Evolutionary conservation across 176 grass and related monocot species (phyloP).

Genomic region (Carex kokanica): DNA sequence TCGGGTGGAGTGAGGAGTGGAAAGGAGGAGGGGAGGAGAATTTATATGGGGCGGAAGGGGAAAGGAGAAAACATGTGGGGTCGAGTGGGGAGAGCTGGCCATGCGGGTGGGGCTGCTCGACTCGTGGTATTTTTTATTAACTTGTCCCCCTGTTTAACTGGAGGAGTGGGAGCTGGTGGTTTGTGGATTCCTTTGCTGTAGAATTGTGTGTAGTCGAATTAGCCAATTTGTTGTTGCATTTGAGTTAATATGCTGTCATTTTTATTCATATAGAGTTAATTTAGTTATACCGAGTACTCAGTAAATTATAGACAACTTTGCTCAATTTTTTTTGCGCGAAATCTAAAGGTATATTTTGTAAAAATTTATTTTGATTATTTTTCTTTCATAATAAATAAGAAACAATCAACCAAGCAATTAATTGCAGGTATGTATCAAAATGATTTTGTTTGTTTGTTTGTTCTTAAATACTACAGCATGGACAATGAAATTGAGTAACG

Average conservation of each 20-base stretch:
- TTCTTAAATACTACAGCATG: background rate
- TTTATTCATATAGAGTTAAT: background rate
- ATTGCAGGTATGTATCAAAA: background rate
- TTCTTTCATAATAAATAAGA: background rate
- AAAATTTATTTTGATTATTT: background rate
- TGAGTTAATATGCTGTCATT: background rate
- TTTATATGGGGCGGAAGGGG: conserved; percentile 14
- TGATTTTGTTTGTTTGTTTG: background rate
- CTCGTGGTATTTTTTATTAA: conserved; percentile 1
- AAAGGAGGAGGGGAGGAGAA: conserved; percentile 7
- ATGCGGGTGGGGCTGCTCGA: conserved; percentile 4
- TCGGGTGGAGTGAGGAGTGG: conserved; percentile 11
- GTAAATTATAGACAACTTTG: too few relatives aligned
- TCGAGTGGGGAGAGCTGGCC: conserved; percentile 4
- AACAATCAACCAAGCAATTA: background rate
- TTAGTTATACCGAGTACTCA: too few relatives aligned
- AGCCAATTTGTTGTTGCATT: background rate
- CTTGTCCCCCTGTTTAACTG: background rate
- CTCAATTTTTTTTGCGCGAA: background rate
- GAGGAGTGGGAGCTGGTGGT: background rate
- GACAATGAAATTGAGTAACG: background rate
- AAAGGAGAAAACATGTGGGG: conserved; percentile 21
- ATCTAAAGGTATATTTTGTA: background rate
- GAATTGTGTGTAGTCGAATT: background rate
- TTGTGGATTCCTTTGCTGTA: background rate